A percentile compares a stretch with the other conserved stretches of the same genome.
phyloP scores from a whole-genome alignment of 768 basidiomycete species.

The Kwoniella heveanensis region DNA sequence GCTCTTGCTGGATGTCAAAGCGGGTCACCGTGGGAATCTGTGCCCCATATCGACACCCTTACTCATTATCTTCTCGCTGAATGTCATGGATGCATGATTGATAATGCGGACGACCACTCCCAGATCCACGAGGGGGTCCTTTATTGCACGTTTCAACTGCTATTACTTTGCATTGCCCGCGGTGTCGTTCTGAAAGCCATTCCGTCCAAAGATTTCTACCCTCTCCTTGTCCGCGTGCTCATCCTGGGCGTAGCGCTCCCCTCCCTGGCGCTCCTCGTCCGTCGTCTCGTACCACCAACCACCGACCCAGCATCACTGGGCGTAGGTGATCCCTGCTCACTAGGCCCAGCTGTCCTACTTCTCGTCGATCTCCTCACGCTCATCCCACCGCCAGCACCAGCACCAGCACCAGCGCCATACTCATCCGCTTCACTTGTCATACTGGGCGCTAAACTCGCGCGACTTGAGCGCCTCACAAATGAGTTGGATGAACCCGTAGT shows the following conservation, averaged over 20 bases:
- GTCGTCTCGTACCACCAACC: not conserved
- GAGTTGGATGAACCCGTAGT: not conserved
- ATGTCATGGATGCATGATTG: too few relatives aligned
- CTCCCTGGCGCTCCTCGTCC: slow-evolving; percentile 10
- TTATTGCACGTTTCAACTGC: too few relatives aligned
- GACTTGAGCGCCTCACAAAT: not conserved
- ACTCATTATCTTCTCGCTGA: too few relatives aligned
- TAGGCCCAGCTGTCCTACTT: slow-evolving; percentile 14
- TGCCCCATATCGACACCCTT: not conserved
- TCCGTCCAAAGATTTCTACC: too few relatives aligned
- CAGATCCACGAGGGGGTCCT: too few relatives aligned
- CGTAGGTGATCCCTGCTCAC: slow-evolving; percentile 37
- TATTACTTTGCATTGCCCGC: too few relatives aligned
- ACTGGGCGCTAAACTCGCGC: slow-evolving; percentile 25
- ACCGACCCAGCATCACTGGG: slow-evolving; percentile 18
- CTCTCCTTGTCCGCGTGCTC: slow-evolving; percentile 27
- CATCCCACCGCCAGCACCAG: not conserved
- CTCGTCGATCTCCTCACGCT: slow-evolving; percentile 24
- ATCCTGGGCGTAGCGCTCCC: slow-evolving; percentile 31
- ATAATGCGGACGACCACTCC: too few relatives aligned
- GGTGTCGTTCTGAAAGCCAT: too few relatives aligned
- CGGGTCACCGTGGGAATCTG: not conserved
- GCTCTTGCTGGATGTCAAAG: too few relatives aligned
- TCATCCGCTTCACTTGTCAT: slow-evolving; percentile 21
- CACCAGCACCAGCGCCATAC: not conserved